Conservation (phyloP, 208 protist genomes). For the Crithidia bombi region DNA sequence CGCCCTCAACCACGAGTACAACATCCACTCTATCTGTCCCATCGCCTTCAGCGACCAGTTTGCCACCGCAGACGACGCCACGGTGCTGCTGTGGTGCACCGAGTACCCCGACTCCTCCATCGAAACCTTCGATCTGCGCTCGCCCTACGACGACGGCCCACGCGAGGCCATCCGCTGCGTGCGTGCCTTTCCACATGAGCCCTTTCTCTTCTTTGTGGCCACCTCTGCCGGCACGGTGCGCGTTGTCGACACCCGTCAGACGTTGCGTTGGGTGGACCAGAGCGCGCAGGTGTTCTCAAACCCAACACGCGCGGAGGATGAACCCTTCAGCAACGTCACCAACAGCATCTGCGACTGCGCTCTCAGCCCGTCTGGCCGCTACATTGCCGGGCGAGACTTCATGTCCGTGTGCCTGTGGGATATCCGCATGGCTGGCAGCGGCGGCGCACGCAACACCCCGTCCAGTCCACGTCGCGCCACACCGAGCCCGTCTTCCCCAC, state of each 20-base stretch:
- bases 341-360: slow-evolving; percentile 81
- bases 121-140: slow-evolving; percentile 73
- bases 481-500: not conserved
- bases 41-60: slow-evolving; percentile 80
- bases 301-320: slow-evolving; percentile 48
- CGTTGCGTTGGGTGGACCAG: slow-evolving; percentile 72
- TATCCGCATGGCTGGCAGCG: slow-evolving; percentile 54
- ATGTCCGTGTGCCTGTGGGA: slow-evolving; percentile 87
- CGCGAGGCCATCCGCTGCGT: slow-evolving; percentile 68
- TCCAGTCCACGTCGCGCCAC: slow-evolving; percentile 23
- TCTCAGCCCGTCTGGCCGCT: slow-evolving; percentile 83
- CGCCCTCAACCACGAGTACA: slow-evolving; percentile 86
- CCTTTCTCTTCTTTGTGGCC: slow-evolving; percentile 82
- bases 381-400: slow-evolving; percentile 81
- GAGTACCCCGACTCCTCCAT: slow-evolving; percentile 88
- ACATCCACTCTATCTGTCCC: slow-evolving; percentile 83
- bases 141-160: slow-evolving; percentile 56
- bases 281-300: slow-evolving; percentile 68
- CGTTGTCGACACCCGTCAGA: slow-evolving; percentile 83
- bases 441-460: slow-evolving; percentile 26
- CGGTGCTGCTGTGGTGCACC: slow-evolving; percentile 87
- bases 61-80: slow-evolving; percentile 82
- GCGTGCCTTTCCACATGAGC: slow-evolving; percentile 75
- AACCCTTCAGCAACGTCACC: slow-evolving; percentile 55
- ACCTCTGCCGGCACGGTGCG: slow-evolving; percentile 78